Evolutionary conservation across 129 eudicot species (phyloP).

Genomic region (Arctium minus): DNA sequence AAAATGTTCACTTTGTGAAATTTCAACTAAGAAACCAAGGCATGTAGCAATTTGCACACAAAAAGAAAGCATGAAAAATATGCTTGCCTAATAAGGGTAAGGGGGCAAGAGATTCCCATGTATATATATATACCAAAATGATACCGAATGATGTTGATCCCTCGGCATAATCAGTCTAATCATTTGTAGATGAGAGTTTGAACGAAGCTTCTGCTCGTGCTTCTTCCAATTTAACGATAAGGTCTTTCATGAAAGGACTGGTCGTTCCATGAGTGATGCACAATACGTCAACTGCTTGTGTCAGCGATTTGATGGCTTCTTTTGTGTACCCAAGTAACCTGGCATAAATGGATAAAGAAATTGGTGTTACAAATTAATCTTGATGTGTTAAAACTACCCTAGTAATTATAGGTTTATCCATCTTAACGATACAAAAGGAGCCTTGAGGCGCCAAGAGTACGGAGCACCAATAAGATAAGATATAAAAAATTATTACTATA

Average conservation of each 20-base stretch:
- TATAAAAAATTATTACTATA: too few relatives aligned
- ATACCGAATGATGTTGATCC: neutral
- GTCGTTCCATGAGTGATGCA: constrained; percentile 75
- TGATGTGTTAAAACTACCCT: neutral
- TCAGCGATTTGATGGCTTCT: constrained; percentile 56
- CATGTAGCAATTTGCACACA: neutral
- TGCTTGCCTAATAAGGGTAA: neutral
- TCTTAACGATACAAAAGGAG: neutral
- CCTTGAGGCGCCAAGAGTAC: too few relatives aligned
- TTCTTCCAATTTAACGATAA: constrained; percentile 69
- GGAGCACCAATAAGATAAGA: too few relatives aligned
- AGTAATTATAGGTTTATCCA: neutral
- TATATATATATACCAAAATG: neutral
- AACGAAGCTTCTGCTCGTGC: constrained; percentile 89
- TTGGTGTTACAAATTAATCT: neutral
- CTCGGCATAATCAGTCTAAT: neutral
- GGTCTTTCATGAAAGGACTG: constrained; percentile 70
- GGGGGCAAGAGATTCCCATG: neutral
- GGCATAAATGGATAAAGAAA: constrained; percentile 3
- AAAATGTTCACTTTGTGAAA: neutral
- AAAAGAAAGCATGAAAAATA: neutral
- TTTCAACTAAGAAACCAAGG: neutral
- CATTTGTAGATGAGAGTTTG: constrained; percentile 41
- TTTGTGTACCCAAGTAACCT: constrained; percentile 83
- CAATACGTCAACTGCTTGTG: constrained; percentile 67